These are phyloP conservation scores for Nissolia schottii DNA, from an alignment of 306 rosid species.

Conservation along the genomic window DNA sequence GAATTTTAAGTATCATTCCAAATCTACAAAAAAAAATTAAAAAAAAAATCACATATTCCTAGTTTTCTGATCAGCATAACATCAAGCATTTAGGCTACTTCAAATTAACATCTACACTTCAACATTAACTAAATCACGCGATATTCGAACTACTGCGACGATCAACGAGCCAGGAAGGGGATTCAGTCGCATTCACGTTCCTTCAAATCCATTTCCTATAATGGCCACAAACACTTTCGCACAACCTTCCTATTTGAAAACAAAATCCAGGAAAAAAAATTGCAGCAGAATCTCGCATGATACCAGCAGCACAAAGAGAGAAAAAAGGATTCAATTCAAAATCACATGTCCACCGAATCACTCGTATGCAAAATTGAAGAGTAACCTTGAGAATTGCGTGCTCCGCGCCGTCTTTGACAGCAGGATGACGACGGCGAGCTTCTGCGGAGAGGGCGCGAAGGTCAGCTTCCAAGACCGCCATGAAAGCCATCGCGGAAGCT, in stretches of 20 bases:
- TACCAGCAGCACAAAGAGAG: background rate
- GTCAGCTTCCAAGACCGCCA: slow-evolving; percentile 98
- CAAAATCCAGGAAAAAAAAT: background rate
- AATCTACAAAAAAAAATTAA: background rate
- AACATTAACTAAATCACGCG: background rate
- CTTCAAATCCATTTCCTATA: background rate
- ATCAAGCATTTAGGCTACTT: background rate
- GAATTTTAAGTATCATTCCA: slow-evolving; percentile 10
- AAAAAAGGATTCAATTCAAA: slow-evolving; percentile 11
- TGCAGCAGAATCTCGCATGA: slow-evolving; percentile 13
- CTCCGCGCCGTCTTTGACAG: slow-evolving; percentile 93
- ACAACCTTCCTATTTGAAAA: background rate
- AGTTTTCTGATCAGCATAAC: slow-evolving; percentile 7
- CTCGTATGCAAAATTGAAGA: background rate
- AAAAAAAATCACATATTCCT: background rate
- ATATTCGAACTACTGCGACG: background rate
- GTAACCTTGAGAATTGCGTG: slow-evolving; percentile 88
- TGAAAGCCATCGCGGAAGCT: slow-evolving; percentile 80
- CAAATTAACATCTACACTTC: slow-evolving; percentile 16
- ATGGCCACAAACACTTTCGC: slow-evolving; percentile 9
- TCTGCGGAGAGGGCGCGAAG: slow-evolving; percentile 96
- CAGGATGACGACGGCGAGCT: slow-evolving; percentile 98
- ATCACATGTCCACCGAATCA: background rate
- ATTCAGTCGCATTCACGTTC: background rate
- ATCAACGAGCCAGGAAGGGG: slow-evolving; percentile 1